These are phyloP conservation scores for Cladophialophora chaetospira DNA, from an alignment of 2,329 filamentous ascomycete genomes.

Conservation along the genomic window DNA sequence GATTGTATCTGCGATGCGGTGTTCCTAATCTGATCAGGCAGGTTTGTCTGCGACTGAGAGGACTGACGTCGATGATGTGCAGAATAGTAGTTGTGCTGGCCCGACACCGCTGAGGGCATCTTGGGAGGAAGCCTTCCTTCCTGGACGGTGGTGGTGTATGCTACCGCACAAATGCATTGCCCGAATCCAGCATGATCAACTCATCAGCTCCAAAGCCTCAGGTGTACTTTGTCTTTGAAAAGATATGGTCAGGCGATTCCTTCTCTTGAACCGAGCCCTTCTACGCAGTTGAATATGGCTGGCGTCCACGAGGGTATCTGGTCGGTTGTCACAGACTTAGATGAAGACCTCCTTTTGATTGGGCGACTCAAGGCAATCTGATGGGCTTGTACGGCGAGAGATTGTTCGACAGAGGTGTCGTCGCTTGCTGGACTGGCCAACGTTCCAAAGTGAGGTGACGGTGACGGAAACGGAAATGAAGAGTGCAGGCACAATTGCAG, in stretches of 20 bases:
- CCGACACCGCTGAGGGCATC: slow-evolving; percentile 30
- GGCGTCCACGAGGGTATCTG: background rate
- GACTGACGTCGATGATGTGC: slow-evolving; percentile 30
- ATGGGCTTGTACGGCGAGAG: background rate
- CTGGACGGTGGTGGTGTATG: slow-evolving; percentile 22
- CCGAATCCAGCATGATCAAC: slow-evolving; percentile 16
- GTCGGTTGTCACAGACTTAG: background rate
- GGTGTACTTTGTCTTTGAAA: slow-evolving; percentile 7
- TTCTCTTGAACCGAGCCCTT: slow-evolving; percentile 16
- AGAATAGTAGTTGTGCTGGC: slow-evolving; percentile 27
- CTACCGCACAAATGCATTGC: slow-evolving; percentile 28
- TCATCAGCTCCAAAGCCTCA: background rate
- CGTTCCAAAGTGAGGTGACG: background rate
- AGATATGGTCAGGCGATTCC: slow-evolving; percentile 2
- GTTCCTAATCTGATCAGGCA: slow-evolving; percentile 26
- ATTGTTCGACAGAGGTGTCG: background rate
- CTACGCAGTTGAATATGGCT: background rate
- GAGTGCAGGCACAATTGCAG: slow-evolving; percentile 3
- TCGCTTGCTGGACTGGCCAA: background rate
- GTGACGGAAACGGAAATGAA: background rate
- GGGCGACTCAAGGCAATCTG: background rate
- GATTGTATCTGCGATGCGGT: slow-evolving; percentile 19
- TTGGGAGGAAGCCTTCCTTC: slow-evolving; percentile 28
- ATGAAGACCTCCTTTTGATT: background rate
- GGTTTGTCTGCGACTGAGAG: slow-evolving; percentile 30